Evolutionary conservation across 2,329 filamentous ascomycete species (phyloP).

Genomic region (Pezicula rhizophila): DNA sequence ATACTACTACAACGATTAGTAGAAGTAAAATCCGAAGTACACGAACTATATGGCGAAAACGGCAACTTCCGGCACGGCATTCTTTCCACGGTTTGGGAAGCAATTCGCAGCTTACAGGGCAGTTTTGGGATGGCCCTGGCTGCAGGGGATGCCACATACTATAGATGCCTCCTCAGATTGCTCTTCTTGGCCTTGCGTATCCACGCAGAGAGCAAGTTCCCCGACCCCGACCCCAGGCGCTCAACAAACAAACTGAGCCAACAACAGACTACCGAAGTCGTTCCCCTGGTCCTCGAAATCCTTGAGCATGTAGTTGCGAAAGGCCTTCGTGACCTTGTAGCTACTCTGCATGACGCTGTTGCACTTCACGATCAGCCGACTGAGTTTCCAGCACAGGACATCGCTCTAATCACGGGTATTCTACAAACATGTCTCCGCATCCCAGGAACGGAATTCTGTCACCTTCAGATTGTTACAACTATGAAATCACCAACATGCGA

Average conservation of each 20-base stretch:
- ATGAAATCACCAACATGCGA: slow-evolving; percentile 56
- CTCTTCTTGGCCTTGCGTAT: slow-evolving; percentile 77
- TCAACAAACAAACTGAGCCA: slow-evolving; percentile 15
- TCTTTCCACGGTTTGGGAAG: slow-evolving; percentile 53
- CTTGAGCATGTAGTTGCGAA: slow-evolving; percentile 72
- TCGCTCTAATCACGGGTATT: slow-evolving; percentile 81
- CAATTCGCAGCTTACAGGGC: slow-evolving; percentile 45
- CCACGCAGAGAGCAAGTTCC: slow-evolving; percentile 34
- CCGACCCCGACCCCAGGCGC: slow-evolving; percentile 16
- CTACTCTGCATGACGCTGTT: slow-evolving; percentile 19
- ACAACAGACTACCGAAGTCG: slow-evolving; percentile 27
- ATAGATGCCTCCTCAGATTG: slow-evolving; percentile 75
- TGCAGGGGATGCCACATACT: slow-evolving; percentile 59
- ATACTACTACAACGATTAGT: slow-evolving; percentile 76
- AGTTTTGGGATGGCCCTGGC: slow-evolving; percentile 55
- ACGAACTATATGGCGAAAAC: slow-evolving; percentile 34
- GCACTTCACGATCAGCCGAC: slow-evolving; percentile 71
- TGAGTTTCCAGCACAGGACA: slow-evolving; percentile 67
- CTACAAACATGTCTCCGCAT: slow-evolving; percentile 78
- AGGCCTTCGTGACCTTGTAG: slow-evolving; percentile 76
- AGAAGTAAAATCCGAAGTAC: slow-evolving; percentile 41
- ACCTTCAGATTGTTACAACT: slow-evolving; percentile 64
- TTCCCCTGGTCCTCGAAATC: slow-evolving; percentile 55
- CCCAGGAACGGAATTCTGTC: slow-evolving; percentile 66
- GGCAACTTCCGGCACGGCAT: slow-evolving; percentile 33